Evolutionary conservation across 1,284 basidiomycete species (phyloP), one percentile per base, ranked within the genome.

Genomic region (Tetrapyrgos nigripes): DNA sequence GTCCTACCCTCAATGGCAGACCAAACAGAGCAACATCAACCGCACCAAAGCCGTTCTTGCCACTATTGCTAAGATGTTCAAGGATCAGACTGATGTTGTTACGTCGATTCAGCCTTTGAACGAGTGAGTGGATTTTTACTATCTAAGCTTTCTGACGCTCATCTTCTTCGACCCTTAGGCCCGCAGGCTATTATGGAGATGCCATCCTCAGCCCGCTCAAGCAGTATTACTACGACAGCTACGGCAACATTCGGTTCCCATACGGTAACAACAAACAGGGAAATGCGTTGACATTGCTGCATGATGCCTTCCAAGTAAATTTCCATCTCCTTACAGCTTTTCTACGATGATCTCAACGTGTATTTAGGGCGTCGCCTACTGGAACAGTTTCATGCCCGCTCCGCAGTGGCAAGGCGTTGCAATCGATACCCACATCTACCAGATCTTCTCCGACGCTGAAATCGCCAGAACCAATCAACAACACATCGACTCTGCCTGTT

Each of bases 361-460:
- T n/a, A 23, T 45, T 33, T 19, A 13, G 17, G 43, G 50, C 24
- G 44, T 35, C 27, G 49, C 35, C 17, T 24, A 73, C 57, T 93
- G 89, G 89, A 73, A 78, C 26, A 76, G 81, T 57, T 90, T 89
- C 70, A 69, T 92, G 70, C 83, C 80, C 0, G 73, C 70, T 54
- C 83, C 86, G 4, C 69, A 70, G 51, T 82, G 76, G 4, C 73
- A 82, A 62, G 83, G 81, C 3, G 85, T 86, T 17, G 64, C 89
- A 50, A 88, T 89, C 83, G 87, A 89, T 68, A 82, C 88, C 81
- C 92, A 94, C 73, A 82, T 89, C 73, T 93, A 94, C 69, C 91
- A 93, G 69, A 85, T 93, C 53, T 93, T 94, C 75, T 87, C 83
- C 64, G 76, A 84, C 65, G 69, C 70, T 10, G 84, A 88, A 68